phyloP scores from a whole-genome alignment of 2,329 filamentous ascomycete genomes.

The Microsporum canis region DNA sequence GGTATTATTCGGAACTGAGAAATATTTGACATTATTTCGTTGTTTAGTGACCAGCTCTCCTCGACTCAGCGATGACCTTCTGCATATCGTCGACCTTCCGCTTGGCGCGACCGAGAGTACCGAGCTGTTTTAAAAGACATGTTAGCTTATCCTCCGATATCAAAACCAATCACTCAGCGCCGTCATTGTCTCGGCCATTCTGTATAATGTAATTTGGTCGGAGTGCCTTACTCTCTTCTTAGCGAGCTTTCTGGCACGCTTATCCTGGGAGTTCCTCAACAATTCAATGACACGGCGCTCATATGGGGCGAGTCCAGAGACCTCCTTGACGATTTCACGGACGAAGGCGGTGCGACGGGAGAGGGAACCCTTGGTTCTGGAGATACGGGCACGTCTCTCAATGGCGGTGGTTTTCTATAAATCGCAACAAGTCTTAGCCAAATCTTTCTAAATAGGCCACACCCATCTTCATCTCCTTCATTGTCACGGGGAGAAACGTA shows the following conservation, averaged over 20 bases:
- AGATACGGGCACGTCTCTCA: slow-evolving; percentile 64
- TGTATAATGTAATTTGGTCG: neutral
- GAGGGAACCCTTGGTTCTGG: slow-evolving; percentile 84
- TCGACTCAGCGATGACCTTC: slow-evolving; percentile 93
- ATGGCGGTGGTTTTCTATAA: slow-evolving; percentile 69
- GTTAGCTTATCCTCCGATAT: neutral
- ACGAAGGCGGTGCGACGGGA: slow-evolving; percentile 97
- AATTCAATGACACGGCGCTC: slow-evolving; percentile 99
- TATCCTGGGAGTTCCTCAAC: slow-evolving; percentile 98
- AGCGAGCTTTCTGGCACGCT: slow-evolving; percentile 96
- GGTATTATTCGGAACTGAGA: slow-evolving; percentile 2
- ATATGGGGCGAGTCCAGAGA: slow-evolving; percentile 86
- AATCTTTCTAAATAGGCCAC: neutral
- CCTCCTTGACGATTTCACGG: slow-evolving; percentile 95
- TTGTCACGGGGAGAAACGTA: slow-evolving; percentile 37
- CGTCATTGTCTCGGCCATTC: neutral
- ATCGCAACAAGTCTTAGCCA: neutral
- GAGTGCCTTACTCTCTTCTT: slow-evolving; percentile 80
- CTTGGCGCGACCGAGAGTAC: slow-evolving; percentile 98
- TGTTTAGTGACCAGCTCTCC: slow-evolving; percentile 59
- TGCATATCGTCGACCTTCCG: slow-evolving; percentile 99
- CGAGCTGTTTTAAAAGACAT: slow-evolving; percentile 52
- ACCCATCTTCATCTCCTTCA: neutral
- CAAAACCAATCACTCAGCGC: neutral
- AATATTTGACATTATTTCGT: slow-evolving; percentile 2